A percentile compares a stretch with the other conserved stretches of the same genome.
These are phyloP conservation scores for Pterulicium gracile DNA, from an alignment of 1,284 basidiomycete species.

Conservation along the genomic window DNA sequence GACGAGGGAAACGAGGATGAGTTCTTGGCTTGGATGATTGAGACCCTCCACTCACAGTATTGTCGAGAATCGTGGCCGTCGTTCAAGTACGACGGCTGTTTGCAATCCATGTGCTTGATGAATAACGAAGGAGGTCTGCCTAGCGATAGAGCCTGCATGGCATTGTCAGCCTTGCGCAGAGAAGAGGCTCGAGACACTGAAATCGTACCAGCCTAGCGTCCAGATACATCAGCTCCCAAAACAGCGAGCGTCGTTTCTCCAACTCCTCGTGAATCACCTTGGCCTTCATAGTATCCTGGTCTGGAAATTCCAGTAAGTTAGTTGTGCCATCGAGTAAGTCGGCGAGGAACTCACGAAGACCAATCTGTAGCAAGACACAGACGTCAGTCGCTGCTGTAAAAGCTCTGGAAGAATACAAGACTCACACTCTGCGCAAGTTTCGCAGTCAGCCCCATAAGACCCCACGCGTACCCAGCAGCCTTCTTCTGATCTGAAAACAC, in stretches of 20 bases:
- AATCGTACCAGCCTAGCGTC: constrained; percentile 25
- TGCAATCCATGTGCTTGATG: constrained; percentile 30
- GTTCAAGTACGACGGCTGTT: constrained; percentile 27
- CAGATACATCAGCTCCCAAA: constrained; percentile 34
- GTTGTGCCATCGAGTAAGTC: neutral
- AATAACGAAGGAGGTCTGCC: constrained; percentile 33
- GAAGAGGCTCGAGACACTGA: neutral
- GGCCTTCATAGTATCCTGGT: constrained; percentile 27
- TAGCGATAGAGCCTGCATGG: constrained; percentile 25
- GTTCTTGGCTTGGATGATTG: too few species aligned
- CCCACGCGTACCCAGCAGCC: constrained; percentile 40
- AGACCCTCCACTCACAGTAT: constrained; percentile 25
- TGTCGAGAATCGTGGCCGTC: constrained; percentile 24
- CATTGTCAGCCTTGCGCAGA: neutral
- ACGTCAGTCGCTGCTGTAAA: constrained; percentile 8
- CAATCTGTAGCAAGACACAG: constrained; percentile 30
- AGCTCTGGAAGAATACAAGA: constrained; percentile 11
- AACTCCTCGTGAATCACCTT: constrained; percentile 35
- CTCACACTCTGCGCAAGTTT: constrained; percentile 56
- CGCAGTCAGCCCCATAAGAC: constrained; percentile 50
- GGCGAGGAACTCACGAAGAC: constrained; percentile 39
- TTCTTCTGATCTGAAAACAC: constrained; percentile 39
- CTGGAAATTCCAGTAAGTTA: constrained; percentile 13
- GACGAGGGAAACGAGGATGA: constrained; percentile 4
- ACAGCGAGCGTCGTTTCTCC: constrained; percentile 31